phyloP scores from a whole-genome alignment of 2,329 filamentous ascomycete genomes.

The Fusarium beomiforme region DNA sequence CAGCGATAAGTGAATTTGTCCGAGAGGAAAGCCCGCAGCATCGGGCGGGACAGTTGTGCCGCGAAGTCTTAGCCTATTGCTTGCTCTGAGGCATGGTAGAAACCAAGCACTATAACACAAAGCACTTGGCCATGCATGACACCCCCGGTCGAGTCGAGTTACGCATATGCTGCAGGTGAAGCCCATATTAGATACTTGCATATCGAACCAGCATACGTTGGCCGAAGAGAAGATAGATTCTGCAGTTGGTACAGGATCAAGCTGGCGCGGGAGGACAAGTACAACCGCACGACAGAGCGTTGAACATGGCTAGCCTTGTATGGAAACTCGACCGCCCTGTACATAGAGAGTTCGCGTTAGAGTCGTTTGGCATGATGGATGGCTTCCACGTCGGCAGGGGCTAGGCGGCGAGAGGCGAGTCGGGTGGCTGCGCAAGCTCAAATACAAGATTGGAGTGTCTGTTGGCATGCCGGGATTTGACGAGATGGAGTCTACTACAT shows the following conservation, averaged over 20 bases:
- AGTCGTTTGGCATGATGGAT: background rate
- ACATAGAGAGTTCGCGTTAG: background rate
- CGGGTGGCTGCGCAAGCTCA: constrained; percentile 28
- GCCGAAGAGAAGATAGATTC: constrained; percentile 17
- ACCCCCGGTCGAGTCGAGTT: background rate
- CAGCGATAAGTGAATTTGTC: background rate
- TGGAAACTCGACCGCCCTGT: background rate
- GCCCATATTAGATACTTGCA: constrained; percentile 6
- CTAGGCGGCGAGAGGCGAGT: background rate
- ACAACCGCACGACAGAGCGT: constrained; percentile 8
- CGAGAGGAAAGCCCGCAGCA: background rate
- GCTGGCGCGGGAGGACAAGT: constrained; percentile 14
- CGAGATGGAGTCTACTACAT: background rate
- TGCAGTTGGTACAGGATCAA: constrained; percentile 11
- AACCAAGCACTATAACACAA: background rate
- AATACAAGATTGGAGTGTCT: constrained; percentile 3
- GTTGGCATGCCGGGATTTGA: background rate
- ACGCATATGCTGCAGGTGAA: background rate
- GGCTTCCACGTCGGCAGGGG: background rate
- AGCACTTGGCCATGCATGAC: background rate
- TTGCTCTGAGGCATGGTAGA: background rate
- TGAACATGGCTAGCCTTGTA: constrained; percentile 1
- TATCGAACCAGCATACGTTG: constrained; percentile 1
- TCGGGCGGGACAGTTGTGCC: background rate
- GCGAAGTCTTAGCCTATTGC: background rate